phyloP scores from a whole-genome alignment of 805 yeast species.

The Saturnispora hagleri region DNA sequence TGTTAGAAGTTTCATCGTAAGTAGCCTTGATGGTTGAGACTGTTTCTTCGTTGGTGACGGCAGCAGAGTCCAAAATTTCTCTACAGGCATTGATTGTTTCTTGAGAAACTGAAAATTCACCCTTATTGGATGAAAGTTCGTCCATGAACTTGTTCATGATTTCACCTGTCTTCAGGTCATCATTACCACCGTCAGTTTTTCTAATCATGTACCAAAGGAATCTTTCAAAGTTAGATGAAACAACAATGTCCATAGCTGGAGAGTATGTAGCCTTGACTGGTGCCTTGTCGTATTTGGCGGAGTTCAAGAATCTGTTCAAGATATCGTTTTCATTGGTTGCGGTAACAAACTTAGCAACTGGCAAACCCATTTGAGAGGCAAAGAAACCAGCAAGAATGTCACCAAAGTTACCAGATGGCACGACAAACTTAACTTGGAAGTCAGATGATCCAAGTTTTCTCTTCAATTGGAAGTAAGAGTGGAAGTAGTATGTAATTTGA shows the following conservation, averaged over 20 bases:
- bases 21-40: constrained; percentile 64
- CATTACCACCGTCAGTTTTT: constrained; percentile 50
- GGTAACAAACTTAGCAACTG: constrained; percentile 74
- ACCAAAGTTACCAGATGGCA: constrained; percentile 98
- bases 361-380: constrained; percentile 93
- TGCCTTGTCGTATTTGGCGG: constrained; percentile 76
- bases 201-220: constrained; percentile 89
- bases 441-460: constrained; percentile 27
- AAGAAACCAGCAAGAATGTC: constrained; percentile 95
- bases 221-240: constrained; percentile 94
- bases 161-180: constrained; percentile 63
- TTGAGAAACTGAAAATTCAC: constrained; percentile 64
- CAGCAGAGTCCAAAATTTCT: constrained; percentile 63
- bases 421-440: constrained; percentile 68
- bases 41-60: constrained; percentile 73
- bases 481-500: constrained; percentile 93
- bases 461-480: constrained; percentile 71
- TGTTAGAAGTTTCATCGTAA: constrained; percentile 47
- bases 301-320: constrained; percentile 80
- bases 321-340: constrained; percentile 97
- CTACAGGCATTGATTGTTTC: constrained; percentile 59
- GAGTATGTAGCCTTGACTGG: constrained; percentile 81
- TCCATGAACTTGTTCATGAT: constrained; percentile 68
- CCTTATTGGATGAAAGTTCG: constrained; percentile 55
- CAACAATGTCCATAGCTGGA: constrained; percentile 98